These are phyloP conservation scores for Leishmania gerbilli DNA, from an alignment of 208 protist species.

Conservation along the genomic window DNA sequence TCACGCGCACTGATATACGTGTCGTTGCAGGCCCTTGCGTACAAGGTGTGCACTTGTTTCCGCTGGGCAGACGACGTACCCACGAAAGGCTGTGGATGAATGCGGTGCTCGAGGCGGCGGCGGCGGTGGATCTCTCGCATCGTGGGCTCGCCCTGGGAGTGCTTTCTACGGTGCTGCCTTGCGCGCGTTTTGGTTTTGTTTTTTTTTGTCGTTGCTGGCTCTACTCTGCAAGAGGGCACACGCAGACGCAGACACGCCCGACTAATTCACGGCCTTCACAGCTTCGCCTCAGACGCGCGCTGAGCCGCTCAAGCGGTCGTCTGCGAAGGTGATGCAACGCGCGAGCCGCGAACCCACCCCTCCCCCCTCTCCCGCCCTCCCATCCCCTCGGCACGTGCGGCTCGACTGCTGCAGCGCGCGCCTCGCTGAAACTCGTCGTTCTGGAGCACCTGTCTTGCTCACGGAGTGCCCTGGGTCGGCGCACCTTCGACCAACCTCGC, in stretches of 20 bases:
- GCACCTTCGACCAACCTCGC: background rate
- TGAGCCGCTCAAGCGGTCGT: background rate
- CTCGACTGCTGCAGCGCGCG: background rate
- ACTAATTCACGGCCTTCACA: background rate
- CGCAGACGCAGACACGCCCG: background rate
- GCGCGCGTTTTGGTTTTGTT: background rate
- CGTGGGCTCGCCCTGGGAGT: background rate
- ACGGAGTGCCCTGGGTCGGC: background rate
- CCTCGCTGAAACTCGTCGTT: conserved; percentile 1
- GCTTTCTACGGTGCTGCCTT: background rate
- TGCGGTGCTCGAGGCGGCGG: background rate
- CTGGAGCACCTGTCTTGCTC: background rate
- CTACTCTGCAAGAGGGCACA: background rate
- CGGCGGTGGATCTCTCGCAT: background rate
- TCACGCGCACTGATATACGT: background rate
- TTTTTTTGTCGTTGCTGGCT: background rate
- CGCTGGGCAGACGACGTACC: background rate
- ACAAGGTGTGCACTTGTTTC: background rate
- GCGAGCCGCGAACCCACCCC: background rate
- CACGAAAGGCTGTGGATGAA: background rate
- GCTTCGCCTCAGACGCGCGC: background rate
- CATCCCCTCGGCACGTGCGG: background rate
- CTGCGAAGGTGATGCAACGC: background rate
- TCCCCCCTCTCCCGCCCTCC: background rate
- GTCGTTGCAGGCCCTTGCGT: background rate